These are phyloP conservation scores for Colletotrichum melonis DNA, from an alignment of 2,329 filamentous ascomycete genomes.

Conservation along the genomic window DNA sequence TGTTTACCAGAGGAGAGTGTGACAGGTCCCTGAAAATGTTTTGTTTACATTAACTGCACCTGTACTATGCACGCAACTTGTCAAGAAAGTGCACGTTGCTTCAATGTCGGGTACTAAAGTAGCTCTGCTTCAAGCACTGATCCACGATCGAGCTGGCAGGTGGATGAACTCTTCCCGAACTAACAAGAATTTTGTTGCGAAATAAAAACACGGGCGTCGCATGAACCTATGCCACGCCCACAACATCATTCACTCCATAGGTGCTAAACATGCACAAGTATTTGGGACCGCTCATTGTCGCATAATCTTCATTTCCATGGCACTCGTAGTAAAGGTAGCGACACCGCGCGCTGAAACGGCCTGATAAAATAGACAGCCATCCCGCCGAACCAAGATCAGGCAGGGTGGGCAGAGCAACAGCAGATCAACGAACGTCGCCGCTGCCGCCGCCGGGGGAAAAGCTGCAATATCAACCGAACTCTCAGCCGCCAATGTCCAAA, in stretches of 20 bases:
- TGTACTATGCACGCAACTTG: not conserved
- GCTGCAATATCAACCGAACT: conserved; percentile 17
- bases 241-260: not conserved
- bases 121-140: conserved; percentile 7
- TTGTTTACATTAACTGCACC: not conserved
- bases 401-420: conserved; percentile 1
- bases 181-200: not conserved
- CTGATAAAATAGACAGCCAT: not conserved
- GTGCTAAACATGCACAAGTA: not conserved
- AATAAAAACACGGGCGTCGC: not conserved
- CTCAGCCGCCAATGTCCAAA: conserved; percentile 21
- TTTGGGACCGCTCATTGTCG: not conserved
- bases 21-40: not conserved
- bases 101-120: too few relatives aligned
- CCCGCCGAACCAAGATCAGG: not conserved
- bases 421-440: conserved; percentile 12
- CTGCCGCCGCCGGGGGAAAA: not conserved
- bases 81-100: conserved; percentile 6
- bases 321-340: conserved; percentile 21
- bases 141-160: conserved; percentile 13
- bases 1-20: not conserved
- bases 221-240: not conserved
- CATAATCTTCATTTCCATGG: conserved; percentile 31
- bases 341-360: conserved; percentile 15
- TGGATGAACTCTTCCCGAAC: not conserved